These are phyloP conservation scores for Rheum nobile DNA, from an alignment of 148 eudicot species.

Conservation along the genomic window DNA sequence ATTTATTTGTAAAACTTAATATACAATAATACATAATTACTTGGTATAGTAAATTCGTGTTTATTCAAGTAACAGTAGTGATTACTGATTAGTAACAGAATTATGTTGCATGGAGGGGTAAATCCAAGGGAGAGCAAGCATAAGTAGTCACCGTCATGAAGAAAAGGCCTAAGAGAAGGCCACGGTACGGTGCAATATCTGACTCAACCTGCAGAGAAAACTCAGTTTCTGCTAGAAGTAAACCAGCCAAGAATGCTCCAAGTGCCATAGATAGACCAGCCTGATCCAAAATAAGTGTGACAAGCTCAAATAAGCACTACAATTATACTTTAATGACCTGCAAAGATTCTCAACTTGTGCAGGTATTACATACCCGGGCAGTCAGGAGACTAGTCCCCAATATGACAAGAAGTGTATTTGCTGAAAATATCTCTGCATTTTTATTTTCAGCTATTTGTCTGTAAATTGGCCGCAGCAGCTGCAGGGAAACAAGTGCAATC, in stretches of 20 bases:
- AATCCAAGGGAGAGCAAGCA: not conserved
- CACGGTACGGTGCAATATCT: constrained; percentile 99
- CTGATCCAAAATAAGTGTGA: constrained; percentile 28
- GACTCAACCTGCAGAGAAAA: constrained; percentile 97
- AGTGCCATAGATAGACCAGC: constrained; percentile 99
- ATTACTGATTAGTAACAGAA: not conserved
- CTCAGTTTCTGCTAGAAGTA: constrained; percentile 97
- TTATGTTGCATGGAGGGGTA: not conserved
- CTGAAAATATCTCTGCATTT: constrained; percentile 97
- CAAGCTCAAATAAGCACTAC: not conserved
- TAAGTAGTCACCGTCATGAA: constrained; percentile 74
- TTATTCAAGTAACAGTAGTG: not conserved
- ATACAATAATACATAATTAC: too few species aligned
- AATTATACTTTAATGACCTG: not conserved
- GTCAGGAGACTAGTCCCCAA: constrained; percentile 95
- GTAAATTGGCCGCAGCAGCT: constrained; percentile 96
- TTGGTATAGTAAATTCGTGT: not conserved
- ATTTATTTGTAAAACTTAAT: too few species aligned
- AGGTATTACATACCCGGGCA: constrained; percentile 54
- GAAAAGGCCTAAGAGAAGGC: constrained; percentile 93
- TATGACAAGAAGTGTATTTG: constrained; percentile 90
- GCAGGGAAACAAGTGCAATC: constrained; percentile 10
- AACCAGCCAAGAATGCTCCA: constrained; percentile 98
- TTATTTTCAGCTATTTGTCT: constrained; percentile 93
- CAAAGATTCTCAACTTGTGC: not conserved